These are phyloP conservation scores for Dactylis glomerata DNA, from an alignment of 176 grass and related monocot genomes.

Conservation along the genomic window DNA sequence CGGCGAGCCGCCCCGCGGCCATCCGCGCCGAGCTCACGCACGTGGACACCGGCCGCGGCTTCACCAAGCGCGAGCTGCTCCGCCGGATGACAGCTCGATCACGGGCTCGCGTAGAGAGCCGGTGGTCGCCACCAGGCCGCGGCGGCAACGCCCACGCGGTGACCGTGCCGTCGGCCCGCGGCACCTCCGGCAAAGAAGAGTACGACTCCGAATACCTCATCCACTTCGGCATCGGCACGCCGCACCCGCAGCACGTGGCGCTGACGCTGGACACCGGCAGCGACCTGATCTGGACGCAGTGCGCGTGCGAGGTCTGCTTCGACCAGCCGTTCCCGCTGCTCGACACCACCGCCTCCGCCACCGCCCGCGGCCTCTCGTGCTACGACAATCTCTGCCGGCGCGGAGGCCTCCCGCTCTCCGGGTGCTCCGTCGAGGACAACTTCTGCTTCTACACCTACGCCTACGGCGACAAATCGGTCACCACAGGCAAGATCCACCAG, in stretches of 20 bases:
- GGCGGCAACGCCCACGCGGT: not conserved
- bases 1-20: not conserved
- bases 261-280: constrained; percentile 63
- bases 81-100: constrained; percentile 36
- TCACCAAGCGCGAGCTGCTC: constrained; percentile 48
- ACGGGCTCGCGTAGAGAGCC: constrained; percentile 15
- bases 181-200: constrained; percentile 22
- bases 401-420: not conserved
- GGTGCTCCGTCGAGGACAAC: not conserved
- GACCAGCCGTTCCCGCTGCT: constrained; percentile 17
- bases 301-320: constrained; percentile 46
- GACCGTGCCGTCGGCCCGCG: not conserved
- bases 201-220: constrained; percentile 46
- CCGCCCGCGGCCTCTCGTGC: constrained; percentile 21
- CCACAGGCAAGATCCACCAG: constrained; percentile 27
- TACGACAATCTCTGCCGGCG: constrained; percentile 28
- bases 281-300: constrained; percentile 73
- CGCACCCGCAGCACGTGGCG: constrained; percentile 23
- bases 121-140: not conserved
- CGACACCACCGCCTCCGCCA: constrained; percentile 24
- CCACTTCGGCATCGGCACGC: constrained; percentile 50
- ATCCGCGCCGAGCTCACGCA: constrained; percentile 49
- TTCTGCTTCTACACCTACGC: constrained; percentile 35
- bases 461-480: constrained; percentile 38
- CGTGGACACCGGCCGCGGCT: constrained; percentile 47